A percentile compares a stretch with the other conserved stretches of the same genome.
phyloP scores from a whole-genome alignment of 108 stramenopile genomes.

The Stephanodiscus minutulus region DNA sequence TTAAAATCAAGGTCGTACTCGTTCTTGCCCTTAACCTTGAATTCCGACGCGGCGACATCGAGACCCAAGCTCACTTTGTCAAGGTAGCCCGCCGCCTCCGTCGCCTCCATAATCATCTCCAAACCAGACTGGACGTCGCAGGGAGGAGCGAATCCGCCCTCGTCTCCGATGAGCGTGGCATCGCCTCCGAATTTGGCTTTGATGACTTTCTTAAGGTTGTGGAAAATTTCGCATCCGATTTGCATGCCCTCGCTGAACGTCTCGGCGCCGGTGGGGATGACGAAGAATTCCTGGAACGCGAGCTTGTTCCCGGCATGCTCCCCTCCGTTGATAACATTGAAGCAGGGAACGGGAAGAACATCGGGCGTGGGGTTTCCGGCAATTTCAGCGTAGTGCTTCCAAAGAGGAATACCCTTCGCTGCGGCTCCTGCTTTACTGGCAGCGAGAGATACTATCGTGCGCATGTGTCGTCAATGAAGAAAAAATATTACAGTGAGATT shows the following conservation, averaged over 20 bases:
- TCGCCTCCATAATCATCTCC: conserved; percentile 98
- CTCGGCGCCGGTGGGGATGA: conserved; percentile 97
- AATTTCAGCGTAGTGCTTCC: conserved; percentile 98
- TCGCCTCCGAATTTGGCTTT: conserved; percentile 98
- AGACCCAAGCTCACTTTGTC: conserved; percentile 96
- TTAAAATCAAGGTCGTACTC: conserved; percentile 99
- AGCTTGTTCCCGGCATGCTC: conserved; percentile 99
- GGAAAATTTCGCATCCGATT: conserved; percentile 99
- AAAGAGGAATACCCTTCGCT: conserved; percentile 95
- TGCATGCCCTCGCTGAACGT: conserved; percentile 95
- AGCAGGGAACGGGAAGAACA: conserved; percentile 97
- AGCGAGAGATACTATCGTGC: conserved; percentile 88
- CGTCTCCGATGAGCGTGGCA: conserved; percentile 98
- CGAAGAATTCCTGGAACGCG: conserved; percentile 99
- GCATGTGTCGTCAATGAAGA: conserved; percentile 11
- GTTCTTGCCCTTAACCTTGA: conserved; percentile 92
- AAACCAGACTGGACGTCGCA: conserved; percentile 91
- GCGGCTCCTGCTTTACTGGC: conserved; percentile 98
- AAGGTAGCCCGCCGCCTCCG: conserved; percentile 92
- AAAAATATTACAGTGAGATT: conserved; percentile 9
- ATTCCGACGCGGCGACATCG: conserved; percentile 99
- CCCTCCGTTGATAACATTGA: conserved; percentile 99
- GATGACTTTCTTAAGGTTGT: conserved; percentile 97
- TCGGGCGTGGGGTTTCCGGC: conserved; percentile 94
- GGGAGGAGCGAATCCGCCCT: conserved; percentile 99